Base-by-base conservation (phyloP, 192 early-diverging fungal species). In the Mortierella hygrophila region DNA sequence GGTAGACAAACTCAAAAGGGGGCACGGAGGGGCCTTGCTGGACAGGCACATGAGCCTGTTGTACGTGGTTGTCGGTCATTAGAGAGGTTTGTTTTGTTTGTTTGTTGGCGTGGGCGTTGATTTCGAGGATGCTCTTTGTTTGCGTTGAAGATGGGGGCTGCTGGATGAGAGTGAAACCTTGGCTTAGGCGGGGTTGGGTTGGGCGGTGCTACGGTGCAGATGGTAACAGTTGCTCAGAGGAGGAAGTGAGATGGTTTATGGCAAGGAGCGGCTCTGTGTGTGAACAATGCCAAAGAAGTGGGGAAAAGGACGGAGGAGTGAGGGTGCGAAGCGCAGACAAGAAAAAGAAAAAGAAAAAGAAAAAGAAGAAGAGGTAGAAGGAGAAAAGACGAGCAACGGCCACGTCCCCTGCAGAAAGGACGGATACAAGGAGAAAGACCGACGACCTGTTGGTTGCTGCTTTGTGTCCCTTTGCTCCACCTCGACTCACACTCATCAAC, bases 1-100 rank as follows among this genome's bases (percentile, higher is more conserved):
- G 78, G 68, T 77, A 86, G 75, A 86, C 84, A 70, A 74, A 76
- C n/a, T 86, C 79, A 8, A 76, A 81, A 23, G 84, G 84, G 3
- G 74, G 79, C 65, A 81, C 71, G 18, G 77, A 26, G 8, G 55
- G 37, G 10, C 75, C 40, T 41, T 76, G 75, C 6, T 74, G 75
- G 29, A 65, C 60, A 65, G 60, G 41, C 41, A 65, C 60, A 26
- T 26, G 60, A 7, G 29, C 60, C 60, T 4, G 11, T 32, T 65
- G 60, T 65, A 29, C 29, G 8, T 65, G 60, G 60, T 65, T 29
- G 60, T 65, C 60, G 23, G 57, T 63, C 60, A 65, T 65, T 5
- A 63, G 57, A 6, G 57, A n/a, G 47, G 18, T 52, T 20, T 18
- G 49, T 20, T 52, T 46, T 52, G 20, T 21, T 52, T 52, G 10